phyloP scores from a whole-genome alignment of 2,329 filamentous ascomycete species.

The Penicillium sp. region DNA sequence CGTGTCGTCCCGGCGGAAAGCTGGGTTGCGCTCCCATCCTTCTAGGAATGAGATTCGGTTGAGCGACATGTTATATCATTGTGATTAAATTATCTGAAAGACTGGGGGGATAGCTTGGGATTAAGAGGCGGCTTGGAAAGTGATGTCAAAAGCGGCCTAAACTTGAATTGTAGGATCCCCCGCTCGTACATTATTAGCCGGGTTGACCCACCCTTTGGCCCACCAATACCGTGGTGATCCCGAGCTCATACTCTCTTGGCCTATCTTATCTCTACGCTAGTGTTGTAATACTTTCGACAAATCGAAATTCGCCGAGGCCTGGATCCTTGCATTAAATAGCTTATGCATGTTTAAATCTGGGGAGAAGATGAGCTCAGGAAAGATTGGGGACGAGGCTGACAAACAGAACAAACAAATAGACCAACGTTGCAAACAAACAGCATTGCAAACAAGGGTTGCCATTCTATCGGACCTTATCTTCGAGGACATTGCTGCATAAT shows the following conservation, averaged over 20 bases:
- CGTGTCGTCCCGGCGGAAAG: constrained; percentile 22
- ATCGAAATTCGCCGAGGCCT: neutral
- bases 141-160: neutral
- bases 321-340: too few relatives aligned
- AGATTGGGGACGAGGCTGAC: too few relatives aligned
- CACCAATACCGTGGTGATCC: neutral
- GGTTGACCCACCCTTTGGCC: neutral
- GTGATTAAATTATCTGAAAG: neutral
- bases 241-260: neutral
- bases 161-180: neutral
- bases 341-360: too few relatives aligned
- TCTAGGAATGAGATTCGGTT: constrained; percentile 45
- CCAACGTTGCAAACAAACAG: too few relatives aligned
- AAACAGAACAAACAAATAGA: too few relatives aligned
- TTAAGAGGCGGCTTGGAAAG: neutral
- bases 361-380: too few relatives aligned
- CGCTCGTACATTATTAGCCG: neutral
- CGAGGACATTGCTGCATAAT: neutral
- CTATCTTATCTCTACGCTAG: neutral
- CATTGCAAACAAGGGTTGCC: too few relatives aligned
- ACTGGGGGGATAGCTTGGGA: neutral
- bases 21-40: constrained; percentile 41
- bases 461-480: too few relatives aligned
- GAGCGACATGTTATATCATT: constrained; percentile 39
- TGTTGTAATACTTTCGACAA: neutral